These are phyloP conservation scores for Ophiostoma sp. DNA, from an alignment of 2,329 filamentous ascomycete genomes.

Conservation along the genomic window DNA sequence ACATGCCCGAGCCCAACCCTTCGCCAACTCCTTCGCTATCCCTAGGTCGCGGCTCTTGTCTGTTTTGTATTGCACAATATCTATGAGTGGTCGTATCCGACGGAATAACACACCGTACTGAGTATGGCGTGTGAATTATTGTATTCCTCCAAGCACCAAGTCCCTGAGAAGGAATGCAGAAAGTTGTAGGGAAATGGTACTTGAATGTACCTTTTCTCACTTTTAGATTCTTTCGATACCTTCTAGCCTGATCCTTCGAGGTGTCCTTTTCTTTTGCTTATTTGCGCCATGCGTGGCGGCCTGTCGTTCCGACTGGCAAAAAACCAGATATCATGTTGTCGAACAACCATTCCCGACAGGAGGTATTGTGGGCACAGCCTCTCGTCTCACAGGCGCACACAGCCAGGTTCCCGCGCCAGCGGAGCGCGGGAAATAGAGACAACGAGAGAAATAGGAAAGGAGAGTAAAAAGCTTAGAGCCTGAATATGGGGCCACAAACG, in stretches of 20 bases:
- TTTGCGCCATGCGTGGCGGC: neutral
- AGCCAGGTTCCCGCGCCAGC: neutral
- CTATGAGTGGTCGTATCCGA: neutral
- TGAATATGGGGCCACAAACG: neutral
- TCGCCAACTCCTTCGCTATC: neutral
- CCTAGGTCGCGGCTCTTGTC: neutral
- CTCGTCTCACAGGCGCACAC: neutral
- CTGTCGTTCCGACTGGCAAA: neutral
- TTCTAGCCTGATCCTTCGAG: neutral
- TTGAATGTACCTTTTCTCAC: neutral
- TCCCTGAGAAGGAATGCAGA: neutral
- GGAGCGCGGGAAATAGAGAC: neutral
- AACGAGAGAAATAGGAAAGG: neutral
- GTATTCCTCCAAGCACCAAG: neutral
- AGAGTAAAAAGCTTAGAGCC: neutral
- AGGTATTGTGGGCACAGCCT: constrained; percentile 1
- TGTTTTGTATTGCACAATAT: neutral
- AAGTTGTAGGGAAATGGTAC: neutral
- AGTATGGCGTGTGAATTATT: neutral
- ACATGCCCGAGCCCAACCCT: neutral
- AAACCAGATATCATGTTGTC: neutral
- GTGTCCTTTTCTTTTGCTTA: neutral
- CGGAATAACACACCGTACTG: neutral
- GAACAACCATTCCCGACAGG: neutral
- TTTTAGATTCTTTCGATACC: neutral